Percentiles rank a stretch among this genome's conserved stretches.
These are phyloP conservation scores for Acidiella bohemica DNA, from an alignment of 495 filamentous ascomycete species.

Conservation along the genomic window DNA sequence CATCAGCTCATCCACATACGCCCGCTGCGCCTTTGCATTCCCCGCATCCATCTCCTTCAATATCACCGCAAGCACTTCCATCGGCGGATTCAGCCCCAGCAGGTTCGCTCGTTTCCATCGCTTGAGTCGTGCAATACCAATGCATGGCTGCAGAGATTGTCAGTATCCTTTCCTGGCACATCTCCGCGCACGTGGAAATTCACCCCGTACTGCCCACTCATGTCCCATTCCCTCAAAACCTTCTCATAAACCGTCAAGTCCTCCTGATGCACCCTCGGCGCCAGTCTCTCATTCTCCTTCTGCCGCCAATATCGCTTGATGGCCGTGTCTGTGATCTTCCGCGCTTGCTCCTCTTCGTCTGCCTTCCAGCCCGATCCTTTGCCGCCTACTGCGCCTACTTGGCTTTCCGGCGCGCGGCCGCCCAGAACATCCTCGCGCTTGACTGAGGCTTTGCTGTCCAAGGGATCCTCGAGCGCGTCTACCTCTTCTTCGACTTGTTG, in stretches of 20 bases:
- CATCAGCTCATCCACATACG: slow-evolving; percentile 74
- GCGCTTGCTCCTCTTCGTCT: slow-evolving; percentile 43
- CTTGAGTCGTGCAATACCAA: slow-evolving; percentile 67
- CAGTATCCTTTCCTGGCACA: background rate
- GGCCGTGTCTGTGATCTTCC: slow-evolving; percentile 46
- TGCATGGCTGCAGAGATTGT: slow-evolving; percentile 52
- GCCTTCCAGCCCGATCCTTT: slow-evolving; percentile 31
- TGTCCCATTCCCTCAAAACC: slow-evolving; percentile 77
- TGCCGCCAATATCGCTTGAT: slow-evolving; percentile 59
- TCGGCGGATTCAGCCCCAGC: slow-evolving; percentile 68
- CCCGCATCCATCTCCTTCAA: slow-evolving; percentile 52
- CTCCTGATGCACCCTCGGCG: slow-evolving; percentile 57
- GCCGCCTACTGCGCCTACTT: slow-evolving; percentile 20
- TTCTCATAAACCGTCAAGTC: slow-evolving; percentile 63
- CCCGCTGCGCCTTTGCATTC: slow-evolving; percentile 40
- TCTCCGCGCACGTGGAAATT: slow-evolving; percentile 26
- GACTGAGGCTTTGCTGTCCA: slow-evolving; percentile 3
- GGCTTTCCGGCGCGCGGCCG: slow-evolving; percentile 16
- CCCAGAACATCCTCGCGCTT: slow-evolving; percentile 17
- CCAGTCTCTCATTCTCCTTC: slow-evolving; percentile 47
- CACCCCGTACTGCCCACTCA: slow-evolving; percentile 80
- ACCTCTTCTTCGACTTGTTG: slow-evolving; percentile 24
- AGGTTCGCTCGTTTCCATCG: slow-evolving; percentile 78
- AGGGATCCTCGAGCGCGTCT: slow-evolving; percentile 4
- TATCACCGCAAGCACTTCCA: slow-evolving; percentile 82